phyloP scores from a whole-genome alignment of 768 basidiomycete genomes.

The Pisolithus marmoratus region DNA sequence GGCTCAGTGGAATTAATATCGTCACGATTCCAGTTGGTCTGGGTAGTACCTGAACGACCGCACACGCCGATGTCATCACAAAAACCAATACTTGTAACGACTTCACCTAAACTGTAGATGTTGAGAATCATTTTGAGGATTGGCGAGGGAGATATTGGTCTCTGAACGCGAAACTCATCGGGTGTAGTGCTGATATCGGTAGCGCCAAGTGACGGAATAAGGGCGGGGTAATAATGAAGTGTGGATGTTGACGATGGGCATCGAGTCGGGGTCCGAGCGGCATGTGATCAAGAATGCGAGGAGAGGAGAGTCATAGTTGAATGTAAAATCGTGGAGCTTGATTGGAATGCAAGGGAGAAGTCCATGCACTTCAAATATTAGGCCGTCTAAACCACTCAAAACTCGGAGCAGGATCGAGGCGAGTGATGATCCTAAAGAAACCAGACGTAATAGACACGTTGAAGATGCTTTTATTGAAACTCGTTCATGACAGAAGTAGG shows the following conservation, averaged over 20 bases:
- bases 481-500: no score
- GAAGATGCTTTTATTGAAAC: no score
- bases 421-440: no score
- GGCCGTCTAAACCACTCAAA: no score
- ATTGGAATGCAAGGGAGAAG: no score
- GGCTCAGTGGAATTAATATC: constrained; percentile 56
- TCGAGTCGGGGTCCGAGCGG: constrained; percentile 46
- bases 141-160: constrained; percentile 58
- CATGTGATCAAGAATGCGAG: constrained; percentile 82
- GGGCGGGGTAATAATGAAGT: constrained; percentile 55
- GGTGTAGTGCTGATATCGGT: constrained; percentile 50
- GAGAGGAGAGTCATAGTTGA: constrained; percentile 58
- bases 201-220: constrained; percentile 46
- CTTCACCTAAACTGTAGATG: constrained; percentile 76
- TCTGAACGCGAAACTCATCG: constrained; percentile 68
- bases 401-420: no score
- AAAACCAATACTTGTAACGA: constrained; percentile 63
- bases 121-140: constrained; percentile 28
- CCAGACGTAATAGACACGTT: no score
- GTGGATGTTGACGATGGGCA: constrained; percentile 69
- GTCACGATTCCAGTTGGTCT: constrained; percentile 68
- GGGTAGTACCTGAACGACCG: constrained; percentile 50
- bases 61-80: constrained; percentile 50
- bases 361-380: no score
- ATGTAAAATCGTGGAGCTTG: constrained; percentile 49